Conservation (phyloP, 2,329 filamentous ascomycete genomes). For the Neofusicoccum umdonicola region DNA sequence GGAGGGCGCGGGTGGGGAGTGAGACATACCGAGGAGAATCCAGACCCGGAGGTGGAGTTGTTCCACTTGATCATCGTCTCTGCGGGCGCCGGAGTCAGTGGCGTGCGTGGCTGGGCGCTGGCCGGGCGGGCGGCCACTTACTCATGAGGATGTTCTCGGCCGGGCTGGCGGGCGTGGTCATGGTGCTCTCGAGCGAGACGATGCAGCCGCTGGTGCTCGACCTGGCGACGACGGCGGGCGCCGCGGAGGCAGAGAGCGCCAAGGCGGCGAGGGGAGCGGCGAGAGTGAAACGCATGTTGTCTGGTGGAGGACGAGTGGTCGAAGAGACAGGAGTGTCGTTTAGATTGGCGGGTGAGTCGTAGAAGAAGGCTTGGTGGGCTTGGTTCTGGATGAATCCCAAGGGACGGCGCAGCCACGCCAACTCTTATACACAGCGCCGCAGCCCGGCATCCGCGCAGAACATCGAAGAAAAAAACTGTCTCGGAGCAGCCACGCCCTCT, state of each 20-base stretch:
- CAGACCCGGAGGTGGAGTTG: not conserved
- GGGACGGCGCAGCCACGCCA: not conserved
- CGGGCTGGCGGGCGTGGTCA: not conserved
- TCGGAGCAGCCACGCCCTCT: not conserved
- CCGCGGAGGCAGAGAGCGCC: not conserved
- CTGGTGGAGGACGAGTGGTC: not conserved
- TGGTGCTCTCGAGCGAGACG: not conserved
- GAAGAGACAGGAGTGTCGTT: not conserved
- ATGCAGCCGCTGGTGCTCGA: conserved; percentile 5
- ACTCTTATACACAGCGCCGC: not conserved
- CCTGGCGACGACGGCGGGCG: not conserved
- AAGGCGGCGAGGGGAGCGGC: not conserved
- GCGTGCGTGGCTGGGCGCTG: no score
- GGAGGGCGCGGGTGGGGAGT: no score
- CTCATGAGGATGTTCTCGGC: conserved; percentile 13
- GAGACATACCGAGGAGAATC: conserved; percentile 9
- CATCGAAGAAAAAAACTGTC: not conserved
- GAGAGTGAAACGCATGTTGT: not conserved
- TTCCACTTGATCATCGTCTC: conserved; percentile 16
- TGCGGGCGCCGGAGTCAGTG: not conserved
- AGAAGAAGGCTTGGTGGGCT: not conserved
- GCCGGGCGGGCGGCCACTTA: not conserved
- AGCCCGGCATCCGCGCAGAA: not conserved
- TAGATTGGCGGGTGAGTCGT: not conserved
- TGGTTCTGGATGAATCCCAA: not conserved